Conservation (phyloP, 345 rosid genomes). For the Diplotaxis tenuifolia region DNA sequence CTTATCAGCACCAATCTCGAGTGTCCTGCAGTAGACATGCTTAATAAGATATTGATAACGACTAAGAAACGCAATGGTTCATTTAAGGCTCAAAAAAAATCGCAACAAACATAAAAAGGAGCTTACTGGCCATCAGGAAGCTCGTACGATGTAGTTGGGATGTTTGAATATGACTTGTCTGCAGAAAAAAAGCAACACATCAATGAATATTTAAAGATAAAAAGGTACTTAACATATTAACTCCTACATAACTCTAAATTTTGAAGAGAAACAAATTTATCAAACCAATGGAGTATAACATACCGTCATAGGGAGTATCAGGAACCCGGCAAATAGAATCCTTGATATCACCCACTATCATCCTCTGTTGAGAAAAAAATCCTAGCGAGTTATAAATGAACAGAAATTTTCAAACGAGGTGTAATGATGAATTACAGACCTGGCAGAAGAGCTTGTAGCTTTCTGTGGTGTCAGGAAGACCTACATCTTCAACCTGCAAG, state of each 20-base stretch:
- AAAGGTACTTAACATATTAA: neutral
- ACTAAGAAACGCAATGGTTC: neutral
- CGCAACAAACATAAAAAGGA: neutral
- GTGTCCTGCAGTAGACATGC: conserved; percentile 55
- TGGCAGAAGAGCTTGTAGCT: conserved; percentile 85
- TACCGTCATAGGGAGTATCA: conserved; percentile 93
- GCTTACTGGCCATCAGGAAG: conserved; percentile 99
- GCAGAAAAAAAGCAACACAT: conserved; percentile 23
- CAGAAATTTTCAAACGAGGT: neutral
- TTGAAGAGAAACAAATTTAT: neutral
- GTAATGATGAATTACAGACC: conserved; percentile 45
- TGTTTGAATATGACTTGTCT: conserved; percentile 83
- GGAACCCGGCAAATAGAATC: conserved; percentile 93
- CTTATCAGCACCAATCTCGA: conserved; percentile 96
- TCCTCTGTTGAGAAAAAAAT: conserved; percentile 53
- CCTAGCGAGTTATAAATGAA: conserved; percentile 14
- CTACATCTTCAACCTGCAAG: conserved; percentile 63
- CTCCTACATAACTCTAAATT: neutral
- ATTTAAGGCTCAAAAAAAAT: neutral
- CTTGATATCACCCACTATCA: conserved; percentile 87
- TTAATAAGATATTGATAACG: conserved; percentile 15
- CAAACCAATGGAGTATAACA: neutral
- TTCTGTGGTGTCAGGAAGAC: conserved; percentile 74
- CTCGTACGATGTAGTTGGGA: conserved; percentile 55
- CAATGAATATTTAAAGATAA: neutral